phyloP scores from a whole-genome alignment of 179 eudicot genomes.

The Amaranthus tricolor region DNA sequence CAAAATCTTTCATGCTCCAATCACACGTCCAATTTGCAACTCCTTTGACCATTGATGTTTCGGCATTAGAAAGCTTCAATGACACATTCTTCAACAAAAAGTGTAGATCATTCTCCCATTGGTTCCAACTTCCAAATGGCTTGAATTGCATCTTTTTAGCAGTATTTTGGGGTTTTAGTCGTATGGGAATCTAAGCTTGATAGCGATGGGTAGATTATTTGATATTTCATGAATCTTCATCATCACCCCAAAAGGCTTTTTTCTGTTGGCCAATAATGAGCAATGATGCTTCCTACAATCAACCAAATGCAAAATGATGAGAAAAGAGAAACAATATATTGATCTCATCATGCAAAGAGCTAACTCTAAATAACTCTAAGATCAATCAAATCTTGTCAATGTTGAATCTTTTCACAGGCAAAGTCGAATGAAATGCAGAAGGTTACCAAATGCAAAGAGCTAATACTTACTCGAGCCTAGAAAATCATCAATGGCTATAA shows the following conservation, averaged over 20 bases:
- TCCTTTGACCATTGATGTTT: too few species aligned
- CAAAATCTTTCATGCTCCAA: too few species aligned
- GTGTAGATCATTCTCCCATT: too few species aligned
- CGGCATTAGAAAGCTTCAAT: too few species aligned
- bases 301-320: conserved; percentile 3
- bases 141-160: too few species aligned
- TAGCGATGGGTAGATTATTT: not conserved
- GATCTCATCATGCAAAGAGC: not conserved
- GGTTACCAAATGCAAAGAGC: not conserved
- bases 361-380: not conserved
- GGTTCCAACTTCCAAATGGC: too few species aligned
- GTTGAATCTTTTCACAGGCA: not conserved
- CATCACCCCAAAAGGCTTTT: not conserved
- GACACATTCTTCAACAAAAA: too few species aligned
- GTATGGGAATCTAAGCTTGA: not conserved
- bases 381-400: not conserved
- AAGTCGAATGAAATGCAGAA: not conserved
- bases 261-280: conserved; percentile 7
- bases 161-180: not conserved
- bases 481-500: not conserved
- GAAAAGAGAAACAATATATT: not conserved
- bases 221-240: conserved; percentile 1
- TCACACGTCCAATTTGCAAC: too few species aligned
- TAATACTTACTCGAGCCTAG: not conserved
- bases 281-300: conserved; percentile 11